phyloP scores from a whole-genome alignment of 2,329 filamentous ascomycete genomes.

The Cladosporium sp. region DNA sequence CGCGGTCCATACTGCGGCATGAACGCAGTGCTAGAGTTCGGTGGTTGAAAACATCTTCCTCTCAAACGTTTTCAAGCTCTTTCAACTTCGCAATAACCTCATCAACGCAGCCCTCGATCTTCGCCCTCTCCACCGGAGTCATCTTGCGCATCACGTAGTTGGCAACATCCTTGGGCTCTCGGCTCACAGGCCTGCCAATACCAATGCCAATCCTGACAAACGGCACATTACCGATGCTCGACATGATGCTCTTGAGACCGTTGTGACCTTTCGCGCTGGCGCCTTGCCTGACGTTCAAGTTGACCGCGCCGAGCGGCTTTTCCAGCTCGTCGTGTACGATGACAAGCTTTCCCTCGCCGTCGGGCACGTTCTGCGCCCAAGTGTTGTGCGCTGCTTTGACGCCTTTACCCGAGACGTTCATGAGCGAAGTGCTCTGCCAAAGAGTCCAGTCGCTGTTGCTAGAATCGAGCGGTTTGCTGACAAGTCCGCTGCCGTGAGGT shows the following conservation, averaged over 20 bases:
- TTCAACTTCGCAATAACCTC: conserved; percentile 37
- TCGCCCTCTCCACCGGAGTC: conserved; percentile 46
- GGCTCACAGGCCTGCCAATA: conserved; percentile 73
- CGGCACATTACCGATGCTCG: conserved; percentile 69
- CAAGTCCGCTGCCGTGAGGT: conserved; percentile 46
- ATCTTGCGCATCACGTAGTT: conserved; percentile 74
- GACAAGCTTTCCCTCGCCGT: conserved; percentile 54
- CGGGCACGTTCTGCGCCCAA: conserved; percentile 36
- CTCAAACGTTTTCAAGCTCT: conserved; percentile 23
- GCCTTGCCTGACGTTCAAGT: conserved; percentile 52
- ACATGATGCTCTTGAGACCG: conserved; percentile 60
- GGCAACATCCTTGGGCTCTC: conserved; percentile 64
- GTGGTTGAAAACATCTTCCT: no score
- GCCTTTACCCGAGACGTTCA: conserved; percentile 79
- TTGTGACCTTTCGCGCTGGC: conserved; percentile 44
- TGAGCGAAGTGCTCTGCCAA: conserved; percentile 69
- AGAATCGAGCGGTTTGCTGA: conserved; percentile 42
- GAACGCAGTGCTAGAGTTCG: no score
- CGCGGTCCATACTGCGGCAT: no score
- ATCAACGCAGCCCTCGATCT: conserved; percentile 28
- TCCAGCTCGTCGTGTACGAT: conserved; percentile 90
- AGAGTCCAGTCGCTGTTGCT: conserved; percentile 52
- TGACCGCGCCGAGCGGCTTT: conserved; percentile 62
- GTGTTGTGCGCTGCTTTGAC: conserved; percentile 63
- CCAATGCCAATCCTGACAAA: conserved; percentile 67